phyloP scores from a whole-genome alignment of 108 stramenopile genomes.

The Aurantiochytrium sp. region DNA sequence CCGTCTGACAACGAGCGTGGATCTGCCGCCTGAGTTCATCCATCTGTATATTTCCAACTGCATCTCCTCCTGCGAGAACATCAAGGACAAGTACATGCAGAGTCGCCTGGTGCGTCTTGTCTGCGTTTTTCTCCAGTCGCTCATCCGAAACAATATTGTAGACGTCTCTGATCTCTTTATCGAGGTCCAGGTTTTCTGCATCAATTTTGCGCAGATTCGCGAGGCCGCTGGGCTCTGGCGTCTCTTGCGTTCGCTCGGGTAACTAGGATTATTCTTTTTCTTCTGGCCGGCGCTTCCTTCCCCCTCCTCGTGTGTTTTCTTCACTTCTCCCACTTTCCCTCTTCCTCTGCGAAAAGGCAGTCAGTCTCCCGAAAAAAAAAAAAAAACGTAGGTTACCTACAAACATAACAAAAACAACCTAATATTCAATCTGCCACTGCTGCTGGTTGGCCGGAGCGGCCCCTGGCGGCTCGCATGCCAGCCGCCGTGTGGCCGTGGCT shows the following conservation, averaged over 20 bases:
- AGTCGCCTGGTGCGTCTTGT: slow-evolving; percentile 89
- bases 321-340: not conserved
- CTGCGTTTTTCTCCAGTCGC: slow-evolving; percentile 86
- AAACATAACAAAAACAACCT: not conserved
- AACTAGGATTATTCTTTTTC: not conserved
- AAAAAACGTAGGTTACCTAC: not conserved
- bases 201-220: slow-evolving; percentile 82
- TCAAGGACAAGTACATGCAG: slow-evolving; percentile 81
- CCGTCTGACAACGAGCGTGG: slow-evolving; percentile 65
- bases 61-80: slow-evolving; percentile 84
- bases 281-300: not conserved
- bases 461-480: not conserved
- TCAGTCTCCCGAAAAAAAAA: not conserved
- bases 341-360: not conserved
- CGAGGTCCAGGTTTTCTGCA: slow-evolving; percentile 91
- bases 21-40: slow-evolving; percentile 86
- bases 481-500: not conserved
- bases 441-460: not conserved
- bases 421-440: not conserved
- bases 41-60: slow-evolving; percentile 88
- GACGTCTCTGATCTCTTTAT: slow-evolving; percentile 82
- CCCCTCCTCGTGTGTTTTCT: not conserved
- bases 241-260: slow-evolving; percentile 50
- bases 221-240: slow-evolving; percentile 87
- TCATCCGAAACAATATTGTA: slow-evolving; percentile 84